Conservation (phyloP, 177 flowering plant species). For the Telopea speciosissima region DNA sequence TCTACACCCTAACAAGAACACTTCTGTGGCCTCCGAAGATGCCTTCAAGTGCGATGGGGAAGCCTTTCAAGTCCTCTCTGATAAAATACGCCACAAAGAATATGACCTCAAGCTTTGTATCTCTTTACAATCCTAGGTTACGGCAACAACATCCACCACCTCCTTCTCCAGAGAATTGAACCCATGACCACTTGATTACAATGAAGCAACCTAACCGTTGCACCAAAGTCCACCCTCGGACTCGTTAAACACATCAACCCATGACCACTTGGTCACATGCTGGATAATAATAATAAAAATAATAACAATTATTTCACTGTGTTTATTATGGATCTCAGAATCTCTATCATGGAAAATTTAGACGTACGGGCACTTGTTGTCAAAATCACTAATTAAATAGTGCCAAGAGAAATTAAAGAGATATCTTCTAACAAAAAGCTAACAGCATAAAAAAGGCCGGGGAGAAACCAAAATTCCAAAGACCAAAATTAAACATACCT, state of each 20-base stretch:
- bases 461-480: neutral
- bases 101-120: slow-evolving; percentile 59
- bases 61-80: slow-evolving; percentile 55
- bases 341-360: too few species aligned
- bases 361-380: too few species aligned
- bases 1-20: slow-evolving; percentile 75
- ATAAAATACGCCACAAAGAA: slow-evolving; percentile 50
- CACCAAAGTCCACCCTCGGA: too few species aligned
- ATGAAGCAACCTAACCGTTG: too few species aligned
- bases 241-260: too few species aligned
- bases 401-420: neutral
- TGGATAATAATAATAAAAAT: too few species aligned
- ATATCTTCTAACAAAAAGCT: neutral
- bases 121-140: slow-evolving; percentile 33
- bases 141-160: slow-evolving; percentile 15
- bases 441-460: neutral
- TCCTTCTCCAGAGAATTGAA: slow-evolving; percentile 10
- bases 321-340: too few species aligned
- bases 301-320: too few species aligned
- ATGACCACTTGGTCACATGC: too few species aligned
- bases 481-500: slow-evolving; percentile 32
- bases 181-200: too few species aligned
- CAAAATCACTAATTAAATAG: neutral
- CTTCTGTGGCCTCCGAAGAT: slow-evolving; percentile 50
- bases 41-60: slow-evolving; percentile 74